Conservation (phyloP, 73 alveolate species). For the Stentor coeruleus region DNA sequence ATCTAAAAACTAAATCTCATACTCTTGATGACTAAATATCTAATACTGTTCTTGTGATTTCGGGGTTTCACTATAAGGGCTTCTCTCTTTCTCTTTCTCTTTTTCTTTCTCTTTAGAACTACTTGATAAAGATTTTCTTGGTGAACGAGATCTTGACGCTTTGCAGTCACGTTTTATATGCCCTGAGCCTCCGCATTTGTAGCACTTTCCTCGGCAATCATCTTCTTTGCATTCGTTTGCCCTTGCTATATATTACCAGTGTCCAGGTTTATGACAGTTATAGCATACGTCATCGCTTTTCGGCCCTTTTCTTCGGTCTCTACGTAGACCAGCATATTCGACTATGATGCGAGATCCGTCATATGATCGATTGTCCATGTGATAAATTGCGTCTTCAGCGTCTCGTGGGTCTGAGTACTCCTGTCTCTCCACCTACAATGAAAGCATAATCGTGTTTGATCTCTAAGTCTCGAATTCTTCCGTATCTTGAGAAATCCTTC, state of each 20-base stretch:
- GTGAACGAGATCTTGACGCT: conserved; percentile 20
- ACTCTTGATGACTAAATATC: too few relatives aligned
- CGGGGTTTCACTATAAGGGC: too few relatives aligned
- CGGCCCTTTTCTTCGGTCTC: conserved; percentile 29
- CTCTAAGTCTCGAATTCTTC: conserved; percentile 37
- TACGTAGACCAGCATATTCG: conserved; percentile 29
- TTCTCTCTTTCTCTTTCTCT: too few relatives aligned
- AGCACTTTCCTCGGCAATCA: conserved; percentile 38
- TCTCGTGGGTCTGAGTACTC: conserved; percentile 46
- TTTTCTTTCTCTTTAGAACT: too few relatives aligned
- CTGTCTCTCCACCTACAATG: conserved; percentile 37
- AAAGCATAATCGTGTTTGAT: conserved; percentile 38
- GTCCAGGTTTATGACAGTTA: conserved; percentile 40
- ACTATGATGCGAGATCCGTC: conserved; percentile 42
- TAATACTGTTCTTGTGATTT: too few relatives aligned
- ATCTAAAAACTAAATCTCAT: too few relatives aligned
- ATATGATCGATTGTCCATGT: conserved; percentile 37
- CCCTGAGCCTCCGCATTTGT: conserved; percentile 40
- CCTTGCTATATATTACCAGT: conserved; percentile 36
- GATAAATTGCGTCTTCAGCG: conserved; percentile 46
- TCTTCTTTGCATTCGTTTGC: conserved; percentile 25
- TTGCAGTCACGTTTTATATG: conserved; percentile 44
- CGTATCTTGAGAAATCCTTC: conserved; percentile 34
- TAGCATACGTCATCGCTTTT: conserved; percentile 38
- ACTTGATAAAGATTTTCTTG: not conserved